These are phyloP conservation scores for Tolypocladium endophyticum DNA, from an alignment of 2,329 filamentous ascomycete species.

Conservation along the genomic window DNA sequence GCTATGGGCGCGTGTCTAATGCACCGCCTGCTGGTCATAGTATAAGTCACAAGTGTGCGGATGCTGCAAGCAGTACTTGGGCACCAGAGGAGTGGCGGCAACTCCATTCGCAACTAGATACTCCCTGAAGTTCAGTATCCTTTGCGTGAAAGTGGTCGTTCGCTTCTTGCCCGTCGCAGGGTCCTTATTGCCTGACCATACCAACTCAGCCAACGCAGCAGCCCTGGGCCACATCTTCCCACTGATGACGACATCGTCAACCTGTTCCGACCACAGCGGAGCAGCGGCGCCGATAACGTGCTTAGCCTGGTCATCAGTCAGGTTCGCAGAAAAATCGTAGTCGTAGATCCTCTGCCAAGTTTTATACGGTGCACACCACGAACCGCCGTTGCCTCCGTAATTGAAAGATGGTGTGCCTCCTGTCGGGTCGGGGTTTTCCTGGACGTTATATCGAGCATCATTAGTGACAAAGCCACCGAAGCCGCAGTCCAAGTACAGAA, in stretches of 20 bases:
- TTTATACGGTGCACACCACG: slow-evolving; percentile 50
- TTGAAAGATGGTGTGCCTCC: slow-evolving; percentile 35
- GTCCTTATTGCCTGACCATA: slow-evolving; percentile 45
- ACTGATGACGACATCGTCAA: slow-evolving; percentile 40
- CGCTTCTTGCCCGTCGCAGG: slow-evolving; percentile 30
- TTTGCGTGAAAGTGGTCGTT: slow-evolving; percentile 28
- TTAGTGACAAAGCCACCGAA: slow-evolving; percentile 43
- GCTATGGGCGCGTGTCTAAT: slow-evolving; percentile 1
- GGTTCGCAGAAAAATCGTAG: slow-evolving; percentile 41
- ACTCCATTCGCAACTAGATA: slow-evolving; percentile 45
- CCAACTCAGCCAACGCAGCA: slow-evolving; percentile 42
- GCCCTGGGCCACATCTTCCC: slow-evolving; percentile 45
- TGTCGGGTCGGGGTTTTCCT: slow-evolving; percentile 34
- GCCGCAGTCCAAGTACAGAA: slow-evolving; percentile 47
- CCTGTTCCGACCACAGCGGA: slow-evolving; percentile 43
- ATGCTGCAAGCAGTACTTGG: slow-evolving; percentile 47
- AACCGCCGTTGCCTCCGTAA: slow-evolving; percentile 40
- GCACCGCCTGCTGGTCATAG: slow-evolving; percentile 33
- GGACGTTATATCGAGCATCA: slow-evolving; percentile 44
- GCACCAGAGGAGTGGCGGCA: slow-evolving; percentile 36
- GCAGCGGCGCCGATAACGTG: slow-evolving; percentile 41
- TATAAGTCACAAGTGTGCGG: slow-evolving; percentile 47
- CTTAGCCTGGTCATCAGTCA: slow-evolving; percentile 32
- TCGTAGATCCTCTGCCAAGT: slow-evolving; percentile 51
- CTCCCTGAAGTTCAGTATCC: slow-evolving; percentile 49